Percentiles rank a stretch among this genome's conserved stretches.
Evolutionary conservation across 805 yeast genomes (phyloP).

Genomic region (Schwanniomyces occidentalis): DNA sequence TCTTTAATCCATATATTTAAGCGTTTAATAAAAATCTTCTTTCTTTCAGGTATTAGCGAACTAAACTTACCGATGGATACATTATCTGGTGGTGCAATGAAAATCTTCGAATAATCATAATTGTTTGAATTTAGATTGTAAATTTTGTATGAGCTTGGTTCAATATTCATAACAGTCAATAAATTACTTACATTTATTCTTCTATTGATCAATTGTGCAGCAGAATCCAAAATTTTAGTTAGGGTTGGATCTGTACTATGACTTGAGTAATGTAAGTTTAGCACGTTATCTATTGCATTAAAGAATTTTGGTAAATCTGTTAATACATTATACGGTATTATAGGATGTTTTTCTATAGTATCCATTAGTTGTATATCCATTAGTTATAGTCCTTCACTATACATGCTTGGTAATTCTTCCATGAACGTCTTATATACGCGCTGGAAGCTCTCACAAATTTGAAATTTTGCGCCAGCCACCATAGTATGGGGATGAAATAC

Average conservation of each 20-base stretch:
- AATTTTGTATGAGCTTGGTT: neutral
- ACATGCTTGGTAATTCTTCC: too few species aligned
- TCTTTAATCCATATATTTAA: conserved; percentile 24
- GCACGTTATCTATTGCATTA: conserved; percentile 31
- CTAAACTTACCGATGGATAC: conserved; percentile 13
- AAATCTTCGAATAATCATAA: neutral
- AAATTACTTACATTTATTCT: conserved; percentile 19
- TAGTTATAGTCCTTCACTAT: too few species aligned
- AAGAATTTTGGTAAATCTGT: conserved; percentile 4
- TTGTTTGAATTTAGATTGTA: neutral
- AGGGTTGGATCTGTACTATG: conserved; percentile 29
- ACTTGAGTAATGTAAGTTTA: conserved; percentile 33
- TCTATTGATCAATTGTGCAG: conserved; percentile 16
- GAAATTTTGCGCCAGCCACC: too few species aligned
- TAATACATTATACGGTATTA: conserved; percentile 7
- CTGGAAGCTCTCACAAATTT: too few species aligned
- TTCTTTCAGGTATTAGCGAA: conserved; percentile 15
- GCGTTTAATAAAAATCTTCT: conserved; percentile 13
- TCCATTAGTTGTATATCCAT: too few species aligned
- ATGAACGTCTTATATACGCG: too few species aligned
- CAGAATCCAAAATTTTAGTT: conserved; percentile 18
- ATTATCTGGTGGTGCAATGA: conserved; percentile 10
- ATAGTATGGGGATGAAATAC: too few species aligned
- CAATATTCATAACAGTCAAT: conserved; percentile 17
- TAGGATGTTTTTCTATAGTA: conserved; percentile 9